Evolutionary conservation across 2,329 filamentous ascomycete genomes (phyloP).

Genomic region (Colletotrichum nymphaeae): DNA sequence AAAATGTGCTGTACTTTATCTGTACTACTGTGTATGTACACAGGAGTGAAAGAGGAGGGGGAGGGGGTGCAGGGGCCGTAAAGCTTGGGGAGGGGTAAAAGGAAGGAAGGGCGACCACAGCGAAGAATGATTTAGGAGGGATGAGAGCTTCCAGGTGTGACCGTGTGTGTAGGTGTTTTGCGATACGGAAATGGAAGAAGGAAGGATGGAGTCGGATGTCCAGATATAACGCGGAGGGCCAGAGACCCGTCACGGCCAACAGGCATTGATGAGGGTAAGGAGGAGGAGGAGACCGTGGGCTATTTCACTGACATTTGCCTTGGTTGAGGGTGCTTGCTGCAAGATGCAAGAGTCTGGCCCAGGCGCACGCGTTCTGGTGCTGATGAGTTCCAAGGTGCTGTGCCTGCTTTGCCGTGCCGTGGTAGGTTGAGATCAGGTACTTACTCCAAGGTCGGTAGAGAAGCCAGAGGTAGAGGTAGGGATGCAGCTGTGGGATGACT

Average conservation of each 20-base stretch:
- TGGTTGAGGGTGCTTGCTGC: not conserved
- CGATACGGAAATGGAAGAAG: not conserved
- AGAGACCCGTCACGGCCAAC: not conserved
- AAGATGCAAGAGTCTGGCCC: not conserved
- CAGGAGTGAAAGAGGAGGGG: not conserved
- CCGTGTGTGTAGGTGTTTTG: not conserved
- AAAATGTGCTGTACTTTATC: not conserved
- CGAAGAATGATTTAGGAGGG: not conserved
- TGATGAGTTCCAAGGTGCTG: conserved; percentile 1
- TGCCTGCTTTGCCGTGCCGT: not conserved
- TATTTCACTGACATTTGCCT: conserved; percentile 4
- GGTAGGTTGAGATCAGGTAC: not conserved
- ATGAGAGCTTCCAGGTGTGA: not conserved
- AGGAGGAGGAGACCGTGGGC: not conserved
- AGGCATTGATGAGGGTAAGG: not conserved
- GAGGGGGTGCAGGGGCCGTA: not conserved
- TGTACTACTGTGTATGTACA: not conserved
- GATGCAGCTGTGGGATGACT: conserved; percentile 1
- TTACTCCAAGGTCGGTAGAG: not conserved
- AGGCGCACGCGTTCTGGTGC: conserved; percentile 1
- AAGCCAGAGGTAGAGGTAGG: not conserved
- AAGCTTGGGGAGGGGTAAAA: not conserved
- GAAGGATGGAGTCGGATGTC: not conserved
- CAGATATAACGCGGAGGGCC: not conserved
- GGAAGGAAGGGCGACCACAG: not conserved